phyloP scores from a whole-genome alignment of 2,329 filamentous ascomycete genomes.

The Fusarium nelsonii region DNA sequence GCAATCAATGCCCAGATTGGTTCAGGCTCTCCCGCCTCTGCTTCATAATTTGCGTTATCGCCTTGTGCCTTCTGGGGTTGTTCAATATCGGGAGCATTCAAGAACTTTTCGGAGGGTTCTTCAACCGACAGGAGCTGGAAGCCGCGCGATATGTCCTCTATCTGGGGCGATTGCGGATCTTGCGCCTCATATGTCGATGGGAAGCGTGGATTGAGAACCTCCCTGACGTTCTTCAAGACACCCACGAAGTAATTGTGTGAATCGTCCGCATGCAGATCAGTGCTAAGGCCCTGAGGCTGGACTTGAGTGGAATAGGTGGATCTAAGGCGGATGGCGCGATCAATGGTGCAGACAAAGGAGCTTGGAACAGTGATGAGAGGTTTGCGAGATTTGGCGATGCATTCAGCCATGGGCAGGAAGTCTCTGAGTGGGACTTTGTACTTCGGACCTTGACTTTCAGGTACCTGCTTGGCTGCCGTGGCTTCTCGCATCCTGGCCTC shows the following conservation, averaged over 20 bases:
- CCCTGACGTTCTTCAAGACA: background rate
- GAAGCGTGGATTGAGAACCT: background rate
- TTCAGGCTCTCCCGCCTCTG: background rate
- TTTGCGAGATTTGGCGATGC: background rate
- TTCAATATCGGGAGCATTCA: background rate
- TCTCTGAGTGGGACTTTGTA: constrained; percentile 3
- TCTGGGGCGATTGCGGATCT: rapidly evolving
- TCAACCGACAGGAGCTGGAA: background rate
- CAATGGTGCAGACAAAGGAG: background rate
- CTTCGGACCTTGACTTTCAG: background rate
- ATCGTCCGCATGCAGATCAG: background rate
- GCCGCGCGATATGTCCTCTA: background rate
- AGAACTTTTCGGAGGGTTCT: constrained; percentile 7
- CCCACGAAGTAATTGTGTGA: background rate
- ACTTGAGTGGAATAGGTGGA: background rate
- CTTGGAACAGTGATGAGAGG: background rate
- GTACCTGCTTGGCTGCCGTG: background rate
- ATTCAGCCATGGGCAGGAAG: constrained; percentile 11
- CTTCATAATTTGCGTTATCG: background rate
- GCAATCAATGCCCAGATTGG: rapidly evolving
- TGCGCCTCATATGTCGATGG: background rate
- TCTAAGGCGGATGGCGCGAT: background rate
- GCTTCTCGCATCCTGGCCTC: constrained; percentile 1
- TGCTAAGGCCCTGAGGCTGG: background rate
- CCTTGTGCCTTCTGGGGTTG: background rate